Evolutionary conservation across 352 stramenopile species (phyloP).

Genomic region (Phytophthora pisi): DNA sequence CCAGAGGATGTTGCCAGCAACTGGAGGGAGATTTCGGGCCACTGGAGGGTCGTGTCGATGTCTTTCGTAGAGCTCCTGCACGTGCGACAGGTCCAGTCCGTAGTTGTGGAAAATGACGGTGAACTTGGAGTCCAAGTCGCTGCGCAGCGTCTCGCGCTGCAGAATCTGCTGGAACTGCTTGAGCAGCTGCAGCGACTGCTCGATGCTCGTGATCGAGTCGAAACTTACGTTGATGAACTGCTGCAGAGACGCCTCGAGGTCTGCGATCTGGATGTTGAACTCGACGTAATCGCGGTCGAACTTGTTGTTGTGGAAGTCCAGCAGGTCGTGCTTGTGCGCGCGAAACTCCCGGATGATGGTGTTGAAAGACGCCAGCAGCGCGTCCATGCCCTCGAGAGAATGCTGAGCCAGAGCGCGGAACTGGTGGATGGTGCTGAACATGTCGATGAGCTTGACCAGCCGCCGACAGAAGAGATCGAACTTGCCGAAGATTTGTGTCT

Average conservation of each 20-base stretch:
- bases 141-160: constrained; percentile 81
- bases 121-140: constrained; percentile 90
- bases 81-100: constrained; percentile 82
- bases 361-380: constrained; percentile 76
- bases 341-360: constrained; percentile 86
- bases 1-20: constrained; percentile 89
- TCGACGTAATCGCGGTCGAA: constrained; percentile 95
- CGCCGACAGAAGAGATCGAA: constrained; percentile 91
- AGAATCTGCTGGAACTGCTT: constrained; percentile 91
- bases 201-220: constrained; percentile 89
- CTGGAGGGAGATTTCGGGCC: constrained; percentile 79
- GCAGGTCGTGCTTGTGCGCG: constrained; percentile 81
- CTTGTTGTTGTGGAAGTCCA: constrained; percentile 91
- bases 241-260: constrained; percentile 87
- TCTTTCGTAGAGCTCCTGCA: constrained; percentile 89
- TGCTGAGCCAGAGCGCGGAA: constrained; percentile 90
- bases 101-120: constrained; percentile 94
- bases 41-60: constrained; percentile 86
- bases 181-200: constrained; percentile 83
- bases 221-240: constrained; percentile 93
- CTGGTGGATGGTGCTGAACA: constrained; percentile 93
- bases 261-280: constrained; percentile 93
- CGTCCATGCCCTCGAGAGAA: constrained; percentile 92
- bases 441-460: constrained; percentile 91
- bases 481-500: constrained; percentile 92